phyloP scores from a whole-genome alignment of 805 yeast genomes.

The Candida lessepsii region DNA sequence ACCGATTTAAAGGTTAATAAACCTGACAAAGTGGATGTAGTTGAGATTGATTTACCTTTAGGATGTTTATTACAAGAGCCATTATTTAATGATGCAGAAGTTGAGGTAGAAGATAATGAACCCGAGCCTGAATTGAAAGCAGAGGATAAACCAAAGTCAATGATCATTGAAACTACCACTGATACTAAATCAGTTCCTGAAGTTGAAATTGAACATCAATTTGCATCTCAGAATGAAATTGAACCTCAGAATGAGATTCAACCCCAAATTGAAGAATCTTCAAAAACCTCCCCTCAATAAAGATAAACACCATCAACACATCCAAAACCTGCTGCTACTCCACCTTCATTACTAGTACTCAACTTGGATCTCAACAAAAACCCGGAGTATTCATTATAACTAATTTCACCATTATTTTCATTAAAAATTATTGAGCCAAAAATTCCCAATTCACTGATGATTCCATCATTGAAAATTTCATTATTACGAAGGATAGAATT shows the following conservation, averaged over 20 bases:
- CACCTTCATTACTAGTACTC: constrained; percentile 90
- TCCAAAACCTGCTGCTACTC: constrained; percentile 99
- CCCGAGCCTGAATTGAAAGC: background rate
- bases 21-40: constrained; percentile 1
- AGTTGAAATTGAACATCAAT: too few species aligned
- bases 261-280: too few species aligned
- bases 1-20: constrained; percentile 9
- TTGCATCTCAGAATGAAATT: background rate
- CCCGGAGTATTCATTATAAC: constrained; percentile 71
- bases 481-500: constrained; percentile 74
- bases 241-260: too few species aligned
- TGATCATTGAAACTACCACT: too few species aligned
- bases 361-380: constrained; percentile 87
- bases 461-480: constrained; percentile 62
- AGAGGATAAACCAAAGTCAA: background rate
- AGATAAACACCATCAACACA: constrained; percentile 85
- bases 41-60: constrained; percentile 7
- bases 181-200: too few species aligned
- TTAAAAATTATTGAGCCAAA: constrained; percentile 84
- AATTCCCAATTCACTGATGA: constrained; percentile 87
- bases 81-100: background rate
- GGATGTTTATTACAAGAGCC: constrained; percentile 2
- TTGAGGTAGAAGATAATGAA: too few species aligned
- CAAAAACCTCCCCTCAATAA: constrained; percentile 19
- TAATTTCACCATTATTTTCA: constrained; percentile 53